phyloP scores from a whole-genome alignment of 2,329 filamentous ascomycete genomes.

The Blumeria graminis region DNA sequence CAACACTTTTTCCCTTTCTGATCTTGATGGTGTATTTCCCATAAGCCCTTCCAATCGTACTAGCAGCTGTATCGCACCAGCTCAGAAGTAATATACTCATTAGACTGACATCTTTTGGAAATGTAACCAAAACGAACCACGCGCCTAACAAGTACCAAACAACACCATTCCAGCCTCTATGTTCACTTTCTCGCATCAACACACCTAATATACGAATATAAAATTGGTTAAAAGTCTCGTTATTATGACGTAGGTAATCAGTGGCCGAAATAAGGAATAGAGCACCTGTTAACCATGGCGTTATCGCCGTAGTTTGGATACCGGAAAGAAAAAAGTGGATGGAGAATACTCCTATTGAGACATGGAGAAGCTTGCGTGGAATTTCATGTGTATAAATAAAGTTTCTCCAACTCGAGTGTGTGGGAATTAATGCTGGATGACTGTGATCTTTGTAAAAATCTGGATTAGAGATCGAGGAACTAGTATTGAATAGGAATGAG shows the following conservation, averaged over 20 bases:
- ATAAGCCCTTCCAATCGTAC: slow-evolving; percentile 76
- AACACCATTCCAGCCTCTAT: slow-evolving; percentile 82
- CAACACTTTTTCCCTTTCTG: slow-evolving; percentile 71
- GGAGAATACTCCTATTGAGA: slow-evolving; percentile 89
- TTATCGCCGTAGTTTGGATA: slow-evolving; percentile 51
- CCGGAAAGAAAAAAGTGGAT: slow-evolving; percentile 66
- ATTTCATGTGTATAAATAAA: slow-evolving; percentile 96
- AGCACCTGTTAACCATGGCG: slow-evolving; percentile 58
- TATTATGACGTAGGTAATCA: slow-evolving; percentile 67
- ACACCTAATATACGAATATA: slow-evolving; percentile 72
- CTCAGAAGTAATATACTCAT: slow-evolving; percentile 75
- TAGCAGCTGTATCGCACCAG: slow-evolving; percentile 95
- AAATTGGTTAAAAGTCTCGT: slow-evolving; percentile 55
- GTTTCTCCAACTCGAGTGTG: slow-evolving; percentile 73
- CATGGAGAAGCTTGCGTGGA: slow-evolving; percentile 75
- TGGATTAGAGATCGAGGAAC: too few relatives aligned
- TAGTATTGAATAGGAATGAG: too few relatives aligned
- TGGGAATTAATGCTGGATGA: slow-evolving; percentile 64
- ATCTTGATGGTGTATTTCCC: slow-evolving; percentile 73
- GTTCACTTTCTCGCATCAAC: slow-evolving; percentile 92
- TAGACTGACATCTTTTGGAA: slow-evolving; percentile 81
- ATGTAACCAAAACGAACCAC: slow-evolving; percentile 63
- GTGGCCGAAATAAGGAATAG: slow-evolving; percentile 64
- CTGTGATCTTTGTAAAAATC: too few relatives aligned
- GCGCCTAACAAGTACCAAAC: slow-evolving; percentile 89